Base-by-base conservation (phyloP, 1,284 basidiomycete genomes). In the Ganoderma multipileum region DNA sequence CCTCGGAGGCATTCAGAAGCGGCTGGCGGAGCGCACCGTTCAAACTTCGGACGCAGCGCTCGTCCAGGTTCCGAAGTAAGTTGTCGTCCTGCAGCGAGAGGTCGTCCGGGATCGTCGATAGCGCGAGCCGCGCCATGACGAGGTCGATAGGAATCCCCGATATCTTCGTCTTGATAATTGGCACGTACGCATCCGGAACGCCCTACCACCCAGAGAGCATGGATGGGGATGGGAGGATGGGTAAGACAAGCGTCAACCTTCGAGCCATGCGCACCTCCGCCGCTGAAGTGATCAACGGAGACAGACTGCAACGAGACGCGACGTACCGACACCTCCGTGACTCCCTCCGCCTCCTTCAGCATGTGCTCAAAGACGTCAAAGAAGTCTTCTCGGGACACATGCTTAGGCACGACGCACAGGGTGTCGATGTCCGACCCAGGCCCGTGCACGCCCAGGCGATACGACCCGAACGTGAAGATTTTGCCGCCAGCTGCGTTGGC, bases 401-500 rank as follows among this genome's bases (percentile, higher is more conserved):
- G 96, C 80, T 96, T 95, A 6, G 97, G 97, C 38, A 98, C 98
- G 36, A 99, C 97, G 79, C 96, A 96, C 42, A 99, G 86, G n/a
- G 97, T 99, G 84, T 99, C 97, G 79, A 99, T 99, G 89, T 99
- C 97, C 58, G 93, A 89, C 11, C 96, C 95, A 42, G 98, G 97
- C 16, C 95, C 95, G 81, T 99, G 98, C 18, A 99, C 97, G 67
- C 97, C 97, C 55, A 99, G 85, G 73, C 95, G 90, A 85, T 97
- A 97, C 63, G 96, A 98, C 47, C 98, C 97, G 79, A 98, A 99
- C 3, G 98, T 99, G 81, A 97, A 99, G 79, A 99, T 99, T 84
- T 99, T 97, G 72, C 97, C 98, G 68, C 97, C 98, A 6, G 97
- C 94, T 65, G 92, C 89, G 63, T 83, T 89, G 20, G 96, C 96